Evolutionary conservation across 352 stramenopile genomes (phyloP).

Genomic region (Phytopythium vexans): DNA sequence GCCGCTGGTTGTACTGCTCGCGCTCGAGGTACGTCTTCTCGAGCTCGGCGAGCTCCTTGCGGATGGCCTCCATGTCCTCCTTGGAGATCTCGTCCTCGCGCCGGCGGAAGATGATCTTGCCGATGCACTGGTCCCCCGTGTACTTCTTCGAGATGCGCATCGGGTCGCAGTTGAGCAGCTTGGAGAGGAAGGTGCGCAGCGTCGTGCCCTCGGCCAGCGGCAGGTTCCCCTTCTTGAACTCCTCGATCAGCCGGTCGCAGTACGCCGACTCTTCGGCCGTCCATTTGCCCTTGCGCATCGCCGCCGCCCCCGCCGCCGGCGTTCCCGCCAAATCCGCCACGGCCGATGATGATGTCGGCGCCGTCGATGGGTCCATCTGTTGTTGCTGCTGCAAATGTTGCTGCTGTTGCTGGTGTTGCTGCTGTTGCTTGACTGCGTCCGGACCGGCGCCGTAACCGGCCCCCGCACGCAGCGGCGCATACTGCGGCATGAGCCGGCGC

Average conservation of each 20-base stretch:
- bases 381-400: slow-evolving; percentile 4
- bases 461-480: slow-evolving; percentile 7
- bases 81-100: slow-evolving; percentile 75
- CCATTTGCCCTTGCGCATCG: slow-evolving; percentile 95
- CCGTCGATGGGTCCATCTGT: not conserved
- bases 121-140: slow-evolving; percentile 97
- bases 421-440: slow-evolving; percentile 7
- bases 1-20: slow-evolving; percentile 92
- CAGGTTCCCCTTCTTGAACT: slow-evolving; percentile 97
- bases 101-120: slow-evolving; percentile 89
- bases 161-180: slow-evolving; percentile 97
- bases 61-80: slow-evolving; percentile 76
- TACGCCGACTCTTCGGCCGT: slow-evolving; percentile 97
- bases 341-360: slow-evolving; percentile 3
- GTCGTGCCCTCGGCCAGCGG: slow-evolving; percentile 97
- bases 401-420: slow-evolving; percentile 3
- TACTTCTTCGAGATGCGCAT: slow-evolving; percentile 99
- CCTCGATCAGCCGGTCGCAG: slow-evolving; percentile 94
- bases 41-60: slow-evolving; percentile 81
- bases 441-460: slow-evolving; percentile 7
- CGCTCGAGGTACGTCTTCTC: slow-evolving; percentile 96
- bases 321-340: not conserved
- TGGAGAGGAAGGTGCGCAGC: slow-evolving; percentile 96
- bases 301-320: slow-evolving; percentile 6
- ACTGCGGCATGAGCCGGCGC: slow-evolving; percentile 37